These are phyloP conservation scores for Hypoxylon sp. DNA, from an alignment of 2,329 filamentous ascomycete species.

Conservation along the genomic window DNA sequence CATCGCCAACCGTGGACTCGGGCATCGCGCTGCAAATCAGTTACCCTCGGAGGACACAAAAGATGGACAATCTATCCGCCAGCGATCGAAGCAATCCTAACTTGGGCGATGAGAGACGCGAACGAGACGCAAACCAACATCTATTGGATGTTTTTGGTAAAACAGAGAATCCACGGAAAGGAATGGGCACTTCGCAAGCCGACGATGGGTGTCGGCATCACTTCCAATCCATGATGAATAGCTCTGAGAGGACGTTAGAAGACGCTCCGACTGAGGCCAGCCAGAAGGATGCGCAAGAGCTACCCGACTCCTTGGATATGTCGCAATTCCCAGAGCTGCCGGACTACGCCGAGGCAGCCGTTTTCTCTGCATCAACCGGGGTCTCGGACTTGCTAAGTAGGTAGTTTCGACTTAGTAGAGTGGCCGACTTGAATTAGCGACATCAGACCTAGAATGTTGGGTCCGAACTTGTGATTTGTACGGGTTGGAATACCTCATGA, in stretches of 20 bases:
- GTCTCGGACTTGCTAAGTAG: conserved; percentile 20
- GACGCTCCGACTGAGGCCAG: neutral
- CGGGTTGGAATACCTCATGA: neutral
- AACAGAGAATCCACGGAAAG: neutral
- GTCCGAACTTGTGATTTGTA: neutral
- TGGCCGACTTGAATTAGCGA: conserved; percentile 28
- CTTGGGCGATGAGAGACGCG: neutral
- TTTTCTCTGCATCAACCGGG: conserved; percentile 7
- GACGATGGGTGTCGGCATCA: neutral
- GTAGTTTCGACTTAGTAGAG: conserved; percentile 20
- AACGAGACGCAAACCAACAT: neutral
- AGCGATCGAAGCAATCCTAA: neutral
- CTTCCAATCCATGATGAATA: conserved; percentile 6
- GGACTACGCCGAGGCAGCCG: conserved; percentile 6
- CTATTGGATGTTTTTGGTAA: neutral
- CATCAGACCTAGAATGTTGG: neutral
- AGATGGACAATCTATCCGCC: neutral
- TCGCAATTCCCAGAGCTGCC: conserved; percentile 24
- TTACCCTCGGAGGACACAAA: conserved; percentile 7
- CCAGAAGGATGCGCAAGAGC: conserved; percentile 4
- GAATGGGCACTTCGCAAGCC: neutral
- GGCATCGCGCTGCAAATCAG: conserved; percentile 31
- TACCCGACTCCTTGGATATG: conserved; percentile 9
- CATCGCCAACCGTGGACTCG: conserved; percentile 36
- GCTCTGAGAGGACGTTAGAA: neutral